These are phyloP conservation scores for Nephelium lappaceum DNA, from an alignment of 345 rosid species.

Conservation along the genomic window DNA sequence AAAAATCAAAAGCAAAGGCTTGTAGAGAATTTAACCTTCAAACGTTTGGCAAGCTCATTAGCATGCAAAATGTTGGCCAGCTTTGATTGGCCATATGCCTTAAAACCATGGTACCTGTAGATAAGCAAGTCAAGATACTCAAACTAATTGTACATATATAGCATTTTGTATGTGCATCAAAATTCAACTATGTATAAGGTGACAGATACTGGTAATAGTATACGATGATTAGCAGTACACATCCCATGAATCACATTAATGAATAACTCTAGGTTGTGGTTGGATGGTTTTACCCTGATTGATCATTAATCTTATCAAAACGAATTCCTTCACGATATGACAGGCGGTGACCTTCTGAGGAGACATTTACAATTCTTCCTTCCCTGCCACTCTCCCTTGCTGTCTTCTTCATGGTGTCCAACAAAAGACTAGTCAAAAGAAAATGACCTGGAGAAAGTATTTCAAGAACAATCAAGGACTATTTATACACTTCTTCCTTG, in stretches of 20 bases:
- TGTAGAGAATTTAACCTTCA: background rate
- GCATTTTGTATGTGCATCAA: too few species aligned
- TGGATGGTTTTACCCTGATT: background rate
- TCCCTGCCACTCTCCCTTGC: background rate
- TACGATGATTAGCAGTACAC: too few species aligned
- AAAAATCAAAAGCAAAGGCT: too few species aligned
- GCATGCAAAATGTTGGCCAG: too few species aligned
- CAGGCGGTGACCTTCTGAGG: background rate
- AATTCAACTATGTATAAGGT: too few species aligned
- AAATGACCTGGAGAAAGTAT: background rate
- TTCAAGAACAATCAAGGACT: slow-evolving; percentile 1
- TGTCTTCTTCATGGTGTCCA: background rate
- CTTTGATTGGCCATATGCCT: too few species aligned
- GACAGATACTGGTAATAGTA: too few species aligned
- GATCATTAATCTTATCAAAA: background rate
- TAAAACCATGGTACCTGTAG: too few species aligned
- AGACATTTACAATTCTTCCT: background rate
- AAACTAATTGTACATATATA: background rate
- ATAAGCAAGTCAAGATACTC: background rate
- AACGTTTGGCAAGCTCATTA: background rate
- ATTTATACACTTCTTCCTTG: background rate
- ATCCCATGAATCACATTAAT: too few species aligned
- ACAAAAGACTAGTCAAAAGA: background rate
- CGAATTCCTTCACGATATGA: background rate
- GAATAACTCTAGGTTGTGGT: too few species aligned